Conservation (phyloP, 169 alveolate species). For the Cyclospora cayetanensis region DNA sequence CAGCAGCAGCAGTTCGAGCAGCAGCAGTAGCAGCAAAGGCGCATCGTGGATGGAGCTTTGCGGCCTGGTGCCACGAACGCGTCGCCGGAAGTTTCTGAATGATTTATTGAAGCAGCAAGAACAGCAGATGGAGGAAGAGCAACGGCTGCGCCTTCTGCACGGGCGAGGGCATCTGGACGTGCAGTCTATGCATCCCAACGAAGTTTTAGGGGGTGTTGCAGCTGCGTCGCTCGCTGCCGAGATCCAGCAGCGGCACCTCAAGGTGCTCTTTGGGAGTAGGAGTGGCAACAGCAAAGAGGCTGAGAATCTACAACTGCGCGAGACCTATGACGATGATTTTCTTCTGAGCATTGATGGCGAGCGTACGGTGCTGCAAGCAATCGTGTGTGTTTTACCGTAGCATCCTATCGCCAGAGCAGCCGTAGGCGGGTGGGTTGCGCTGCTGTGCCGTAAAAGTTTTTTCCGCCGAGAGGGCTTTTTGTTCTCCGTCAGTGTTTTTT, state of each 20-base stretch:
- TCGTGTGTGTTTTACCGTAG: too few relatives aligned
- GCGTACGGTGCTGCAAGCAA: too few relatives aligned
- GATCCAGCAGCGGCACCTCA: not conserved
- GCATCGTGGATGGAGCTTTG: constrained; percentile 5
- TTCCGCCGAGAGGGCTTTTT: too few relatives aligned
- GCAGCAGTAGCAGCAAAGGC: not conserved
- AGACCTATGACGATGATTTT: too few relatives aligned
- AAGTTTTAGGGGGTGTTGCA: not conserved
- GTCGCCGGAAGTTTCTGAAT: not conserved
- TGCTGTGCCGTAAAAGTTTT: too few relatives aligned
- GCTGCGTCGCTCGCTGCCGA: not conserved
- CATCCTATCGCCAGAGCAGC: too few relatives aligned
- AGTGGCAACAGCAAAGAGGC: not conserved
- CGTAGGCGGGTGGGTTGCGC: too few relatives aligned
- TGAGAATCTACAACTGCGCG: too few relatives aligned
- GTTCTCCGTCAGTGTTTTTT: too few relatives aligned
- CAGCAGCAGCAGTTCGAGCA: not conserved
- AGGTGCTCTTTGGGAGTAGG: not conserved
- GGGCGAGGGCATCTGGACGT: not conserved
- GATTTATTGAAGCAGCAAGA: not conserved
- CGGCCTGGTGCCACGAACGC: constrained; percentile 54
- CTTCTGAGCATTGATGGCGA: too few relatives aligned
- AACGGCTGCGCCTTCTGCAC: not conserved
- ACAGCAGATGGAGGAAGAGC: not conserved
- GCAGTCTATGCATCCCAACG: not conserved